Evolutionary conservation across 106 monocot genomes (phyloP).

Genomic region (Amphibolis antarctica): DNA sequence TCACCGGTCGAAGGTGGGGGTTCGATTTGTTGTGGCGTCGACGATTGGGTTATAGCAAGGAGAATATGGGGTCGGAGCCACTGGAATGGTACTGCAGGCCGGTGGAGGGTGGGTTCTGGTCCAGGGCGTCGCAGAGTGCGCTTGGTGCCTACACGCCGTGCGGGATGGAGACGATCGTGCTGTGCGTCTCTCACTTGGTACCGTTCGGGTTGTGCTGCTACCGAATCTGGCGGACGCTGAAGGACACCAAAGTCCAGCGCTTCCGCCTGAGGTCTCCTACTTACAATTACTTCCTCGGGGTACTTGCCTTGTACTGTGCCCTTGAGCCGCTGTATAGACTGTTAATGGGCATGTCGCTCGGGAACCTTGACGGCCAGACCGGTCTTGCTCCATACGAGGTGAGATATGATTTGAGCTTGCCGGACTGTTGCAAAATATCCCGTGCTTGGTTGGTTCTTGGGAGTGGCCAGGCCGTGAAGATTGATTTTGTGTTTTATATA

Average conservation of each 20-base stretch:
- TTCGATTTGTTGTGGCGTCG: too few relatives aligned
- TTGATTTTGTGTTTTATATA: neutral
- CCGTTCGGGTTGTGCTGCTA: constrained; percentile 23
- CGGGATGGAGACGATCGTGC: constrained; percentile 52
- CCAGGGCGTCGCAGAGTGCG: constrained; percentile 48
- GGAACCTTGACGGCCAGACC: constrained; percentile 54
- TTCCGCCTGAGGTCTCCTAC: constrained; percentile 32
- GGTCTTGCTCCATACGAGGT: constrained; percentile 87
- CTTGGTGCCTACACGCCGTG: constrained; percentile 91
- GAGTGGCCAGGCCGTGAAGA: neutral
- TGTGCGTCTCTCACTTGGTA: constrained; percentile 48
- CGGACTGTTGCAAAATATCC: neutral
- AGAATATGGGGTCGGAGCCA: constrained; percentile 3
- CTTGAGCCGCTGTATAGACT: constrained; percentile 47
- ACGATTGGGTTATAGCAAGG: too few relatives aligned
- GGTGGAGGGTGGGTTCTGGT: constrained; percentile 49
- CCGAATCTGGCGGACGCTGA: constrained; percentile 57
- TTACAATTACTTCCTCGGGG: constrained; percentile 55
- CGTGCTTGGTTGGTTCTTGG: neutral
- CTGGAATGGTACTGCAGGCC: constrained; percentile 88
- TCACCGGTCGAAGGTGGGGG: too few relatives aligned
- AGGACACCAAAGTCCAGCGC: constrained; percentile 36
- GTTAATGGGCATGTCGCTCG: constrained; percentile 43
- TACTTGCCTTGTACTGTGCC: constrained; percentile 42
- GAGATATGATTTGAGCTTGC: neutral